Evolutionary conservation across 2,329 filamentous ascomycete genomes (phyloP).

Genomic region (Fusarium tupiense): DNA sequence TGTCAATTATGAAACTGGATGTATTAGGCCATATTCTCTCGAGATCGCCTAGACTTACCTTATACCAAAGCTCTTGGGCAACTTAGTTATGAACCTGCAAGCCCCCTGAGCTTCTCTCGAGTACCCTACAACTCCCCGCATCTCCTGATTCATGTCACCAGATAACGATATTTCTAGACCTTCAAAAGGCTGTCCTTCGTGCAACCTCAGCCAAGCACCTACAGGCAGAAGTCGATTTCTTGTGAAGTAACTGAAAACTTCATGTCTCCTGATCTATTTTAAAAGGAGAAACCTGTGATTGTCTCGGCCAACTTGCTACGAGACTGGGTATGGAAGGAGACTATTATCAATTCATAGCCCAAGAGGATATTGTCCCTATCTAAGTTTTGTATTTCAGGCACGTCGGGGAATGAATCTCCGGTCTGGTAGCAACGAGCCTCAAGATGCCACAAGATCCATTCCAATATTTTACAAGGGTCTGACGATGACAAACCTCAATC

Average conservation of each 20-base stretch:
- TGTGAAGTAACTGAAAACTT: background rate
- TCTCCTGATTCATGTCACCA: background rate
- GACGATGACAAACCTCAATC: background rate
- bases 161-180: background rate
- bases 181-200: background rate
- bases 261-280: too few species aligned
- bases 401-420: background rate
- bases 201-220: background rate
- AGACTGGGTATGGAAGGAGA: background rate
- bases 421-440: background rate
- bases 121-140: too few species aligned
- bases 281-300: background rate
- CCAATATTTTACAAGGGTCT: background rate
- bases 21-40: background rate
- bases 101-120: background rate
- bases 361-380: background rate
- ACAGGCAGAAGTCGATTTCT: background rate
- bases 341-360: background rate
- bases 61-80: background rate
- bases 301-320: background rate
- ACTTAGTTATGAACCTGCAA: background rate
- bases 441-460: background rate
- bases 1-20: too few species aligned
- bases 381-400: background rate
- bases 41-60: too few species aligned